phyloP scores from a whole-genome alignment of 345 rosid species.

The Acer campestre region DNA sequence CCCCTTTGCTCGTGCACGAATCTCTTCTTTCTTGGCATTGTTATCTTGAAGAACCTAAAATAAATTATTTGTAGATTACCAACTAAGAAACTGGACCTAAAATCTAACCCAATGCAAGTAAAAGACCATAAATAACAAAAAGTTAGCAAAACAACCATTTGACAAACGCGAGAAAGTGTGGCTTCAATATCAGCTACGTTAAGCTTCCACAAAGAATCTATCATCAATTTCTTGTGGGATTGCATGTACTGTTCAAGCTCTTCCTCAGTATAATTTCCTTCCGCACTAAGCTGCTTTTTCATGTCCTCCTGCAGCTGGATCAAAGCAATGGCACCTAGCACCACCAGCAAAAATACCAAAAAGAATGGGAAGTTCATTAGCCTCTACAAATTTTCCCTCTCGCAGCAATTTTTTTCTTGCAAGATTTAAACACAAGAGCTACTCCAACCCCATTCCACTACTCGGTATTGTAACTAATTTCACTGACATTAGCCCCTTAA shows the following conservation, averaged over 20 bases:
- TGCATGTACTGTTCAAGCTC: constrained; percentile 90
- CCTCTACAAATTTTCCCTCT: background rate
- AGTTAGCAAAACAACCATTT: constrained; percentile 69
- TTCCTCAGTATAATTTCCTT: constrained; percentile 85
- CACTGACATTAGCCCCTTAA: background rate
- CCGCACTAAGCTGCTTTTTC: constrained; percentile 83
- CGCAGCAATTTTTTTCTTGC: background rate
- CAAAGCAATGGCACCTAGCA: constrained; percentile 88
- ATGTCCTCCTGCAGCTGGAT: constrained; percentile 98
- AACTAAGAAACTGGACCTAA: constrained; percentile 5
- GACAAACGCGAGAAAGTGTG: constrained; percentile 95
- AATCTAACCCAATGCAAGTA: constrained; percentile 15
- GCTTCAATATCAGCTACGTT: constrained; percentile 97
- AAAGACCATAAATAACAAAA: constrained; percentile 24
- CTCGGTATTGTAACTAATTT: background rate
- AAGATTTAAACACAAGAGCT: constrained; percentile 1
- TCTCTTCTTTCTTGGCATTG: constrained; percentile 80
- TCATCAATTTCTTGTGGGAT: constrained; percentile 88
- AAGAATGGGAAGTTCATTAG: background rate
- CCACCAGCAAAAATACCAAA: constrained; percentile 22
- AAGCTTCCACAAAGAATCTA: constrained; percentile 96
- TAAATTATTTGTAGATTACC: constrained; percentile 28
- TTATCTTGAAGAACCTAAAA: constrained; percentile 96
- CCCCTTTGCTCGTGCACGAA: constrained; percentile 89
- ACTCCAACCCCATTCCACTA: background rate